Evolutionary conservation across 495 filamentous ascomycete species (phyloP).

Genomic region (Eremomyces bilateralis): DNA sequence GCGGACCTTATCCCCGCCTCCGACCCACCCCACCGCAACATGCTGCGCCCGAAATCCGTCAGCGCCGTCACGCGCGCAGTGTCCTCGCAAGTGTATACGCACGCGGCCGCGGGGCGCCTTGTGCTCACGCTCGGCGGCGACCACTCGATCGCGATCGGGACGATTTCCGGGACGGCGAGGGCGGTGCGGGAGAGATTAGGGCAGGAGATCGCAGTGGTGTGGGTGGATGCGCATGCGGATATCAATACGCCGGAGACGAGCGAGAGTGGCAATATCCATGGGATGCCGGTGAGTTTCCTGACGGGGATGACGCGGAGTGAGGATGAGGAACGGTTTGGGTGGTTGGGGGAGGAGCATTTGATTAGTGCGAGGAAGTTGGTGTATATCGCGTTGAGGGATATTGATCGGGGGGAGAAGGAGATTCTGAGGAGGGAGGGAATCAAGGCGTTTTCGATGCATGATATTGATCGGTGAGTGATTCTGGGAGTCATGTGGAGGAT

Average conservation of each 20-base stretch:
- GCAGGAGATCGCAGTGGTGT: constrained; percentile 78
- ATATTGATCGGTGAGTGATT: constrained; percentile 57
- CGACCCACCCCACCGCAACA: constrained; percentile 62
- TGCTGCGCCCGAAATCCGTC: constrained; percentile 84
- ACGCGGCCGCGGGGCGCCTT: constrained; percentile 66
- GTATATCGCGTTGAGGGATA: constrained; percentile 89
- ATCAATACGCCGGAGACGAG: constrained; percentile 91
- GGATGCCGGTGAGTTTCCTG: constrained; percentile 91
- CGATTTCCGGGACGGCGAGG: constrained; percentile 62
- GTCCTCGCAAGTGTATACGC: constrained; percentile 65
- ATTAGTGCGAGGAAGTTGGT: constrained; percentile 71
- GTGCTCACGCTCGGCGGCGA: constrained; percentile 90
- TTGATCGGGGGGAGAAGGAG: constrained; percentile 77
- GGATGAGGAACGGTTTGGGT: constrained; percentile 57
- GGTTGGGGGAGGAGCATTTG: constrained; percentile 44
- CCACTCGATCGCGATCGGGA: constrained; percentile 91
- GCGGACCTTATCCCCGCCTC: constrained; percentile 45
- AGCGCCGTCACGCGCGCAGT: constrained; percentile 68
- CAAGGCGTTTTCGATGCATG: constrained; percentile 95
- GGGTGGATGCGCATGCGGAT: constrained; percentile 96
- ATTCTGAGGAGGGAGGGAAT: constrained; percentile 72
- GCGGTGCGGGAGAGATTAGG: constrained; percentile 62
- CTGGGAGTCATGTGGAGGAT: too few relatives aligned
- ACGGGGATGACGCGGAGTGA: constrained; percentile 63
- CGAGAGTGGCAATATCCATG: constrained; percentile 84